These are phyloP conservation scores for Forsythia viridissima DNA, from an alignment of 257 asterid genomes.

Conservation along the genomic window DNA sequence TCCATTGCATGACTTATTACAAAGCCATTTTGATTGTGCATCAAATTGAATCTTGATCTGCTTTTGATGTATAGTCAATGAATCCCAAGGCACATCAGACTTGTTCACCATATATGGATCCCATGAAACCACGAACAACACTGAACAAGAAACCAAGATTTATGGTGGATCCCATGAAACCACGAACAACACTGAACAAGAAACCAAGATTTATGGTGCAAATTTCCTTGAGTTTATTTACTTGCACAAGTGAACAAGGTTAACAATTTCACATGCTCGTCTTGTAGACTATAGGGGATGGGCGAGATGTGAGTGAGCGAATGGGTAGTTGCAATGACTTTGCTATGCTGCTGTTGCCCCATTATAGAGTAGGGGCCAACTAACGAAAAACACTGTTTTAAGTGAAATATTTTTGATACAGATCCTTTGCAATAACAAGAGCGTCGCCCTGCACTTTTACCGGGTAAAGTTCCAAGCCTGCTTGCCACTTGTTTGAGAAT, in stretches of 20 bases:
- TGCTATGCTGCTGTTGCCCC: too few relatives aligned
- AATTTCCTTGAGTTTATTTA: background rate
- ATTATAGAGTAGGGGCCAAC: too few relatives aligned
- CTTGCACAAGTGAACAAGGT: background rate
- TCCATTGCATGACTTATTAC: background rate
- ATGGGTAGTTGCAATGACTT: too few relatives aligned
- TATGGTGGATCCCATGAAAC: background rate
- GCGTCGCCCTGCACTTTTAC: slow-evolving; percentile 73
- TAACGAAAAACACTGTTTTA: slow-evolving; percentile 19
- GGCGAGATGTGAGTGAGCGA: too few relatives aligned
- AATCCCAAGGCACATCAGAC: too few relatives aligned
- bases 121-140: background rate
- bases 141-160: background rate
- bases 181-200: background rate
- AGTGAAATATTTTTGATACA: slow-evolving; percentile 57
- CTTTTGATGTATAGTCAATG: background rate
- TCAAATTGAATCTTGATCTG: background rate
- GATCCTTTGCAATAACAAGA: slow-evolving; percentile 55
- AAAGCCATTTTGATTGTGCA: background rate
- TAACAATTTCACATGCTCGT: background rate
- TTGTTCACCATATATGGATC: background rate
- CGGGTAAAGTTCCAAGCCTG: slow-evolving; percentile 58
- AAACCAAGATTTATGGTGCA: background rate
- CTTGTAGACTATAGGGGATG: too few relatives aligned
- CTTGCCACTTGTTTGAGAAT: slow-evolving; percentile 83